Evolutionary conservation across 768 basidiomycete genomes (phyloP), one percentile per base, ranked within the genome.

Genomic region (Phlebiopsis gigantea): DNA sequence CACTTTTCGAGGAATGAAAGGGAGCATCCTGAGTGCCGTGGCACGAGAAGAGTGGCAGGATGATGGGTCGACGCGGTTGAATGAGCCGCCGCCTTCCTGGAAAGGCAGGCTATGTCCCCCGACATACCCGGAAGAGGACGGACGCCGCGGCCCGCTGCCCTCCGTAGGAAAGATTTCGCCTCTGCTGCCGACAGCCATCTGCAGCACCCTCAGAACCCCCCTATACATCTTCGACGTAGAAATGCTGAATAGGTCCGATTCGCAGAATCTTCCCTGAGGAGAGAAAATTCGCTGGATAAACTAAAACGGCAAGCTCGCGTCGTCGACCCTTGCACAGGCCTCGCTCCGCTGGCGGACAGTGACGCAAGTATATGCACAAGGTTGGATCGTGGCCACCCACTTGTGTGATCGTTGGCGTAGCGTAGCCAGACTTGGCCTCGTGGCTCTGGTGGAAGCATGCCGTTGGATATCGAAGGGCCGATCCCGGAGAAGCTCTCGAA

Each of bases 1-100:
- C 57, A 82, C 68, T 46, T 73, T 71, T 50, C 80, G 73, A 46
- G 80, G 80, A 53, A 81, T 56, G 57, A 81, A 82, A 5, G 76
- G 66, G 59, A 82, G 74, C 68, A 69, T 68, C 53, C 12, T 30
- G 12, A 39, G 46, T 21, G 24, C 25, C 12, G 34, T n/a, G n/a
- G n/a, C n/a, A 39, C 34, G 34, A 9, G 8, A 9, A 12, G 34
- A 12, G 34, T 39, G 17, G 2, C 12, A 17, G 8, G 34, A 39
- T 17, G n/a, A n/a, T n/a, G n/a, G n/a, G n/a, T n/a, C 34, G 17
- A 17, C 6, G 31, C 7, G 8, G 3, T 17, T 17, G 3, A 9
- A 17, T 39, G 2, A 39, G 12, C 17, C 17, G 8, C 12, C 34
- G 34, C 34, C 34, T 39, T 2, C 34, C 34, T 9, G 17, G 17